Percentiles rank a stretch among this genome's conserved stretches.
Conservation (phyloP, 2,329 filamentous ascomycete genomes). For the Ceratocystiopsis sp. region DNA sequence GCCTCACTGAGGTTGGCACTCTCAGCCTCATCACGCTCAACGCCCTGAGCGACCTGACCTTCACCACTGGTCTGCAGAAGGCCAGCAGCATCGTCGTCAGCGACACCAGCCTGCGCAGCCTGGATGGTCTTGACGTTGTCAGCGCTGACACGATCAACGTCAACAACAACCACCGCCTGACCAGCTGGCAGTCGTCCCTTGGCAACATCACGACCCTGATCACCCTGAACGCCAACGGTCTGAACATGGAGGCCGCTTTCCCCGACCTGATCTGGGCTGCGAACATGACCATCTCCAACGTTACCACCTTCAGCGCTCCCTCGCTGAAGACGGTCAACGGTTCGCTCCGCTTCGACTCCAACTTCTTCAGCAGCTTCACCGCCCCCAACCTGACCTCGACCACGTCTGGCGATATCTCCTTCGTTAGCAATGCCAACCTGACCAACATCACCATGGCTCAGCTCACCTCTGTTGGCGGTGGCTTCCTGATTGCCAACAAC, state of each 20-base stretch:
- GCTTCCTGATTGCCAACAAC: conserved; percentile 83
- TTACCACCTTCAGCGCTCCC: conserved; percentile 56
- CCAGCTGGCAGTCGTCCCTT: conserved; percentile 59
- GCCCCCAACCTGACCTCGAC: conserved; percentile 57
- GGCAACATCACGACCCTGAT: conserved; percentile 55
- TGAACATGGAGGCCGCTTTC: conserved; percentile 52
- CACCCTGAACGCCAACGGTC: conserved; percentile 65
- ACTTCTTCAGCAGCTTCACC: conserved; percentile 45
- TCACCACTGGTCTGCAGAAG: conserved; percentile 40
- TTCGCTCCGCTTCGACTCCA: conserved; percentile 71
- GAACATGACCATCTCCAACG: conserved; percentile 71
- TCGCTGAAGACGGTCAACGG: conserved; percentile 56
- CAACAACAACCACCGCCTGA: conserved; percentile 77
- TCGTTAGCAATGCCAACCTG: conserved; percentile 44
- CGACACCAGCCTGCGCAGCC: conserved; percentile 67
- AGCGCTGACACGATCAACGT: conserved; percentile 60
- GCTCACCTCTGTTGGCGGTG: conserved; percentile 55
- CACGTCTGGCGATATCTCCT: conserved; percentile 39
- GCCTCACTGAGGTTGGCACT: conserved; percentile 45
- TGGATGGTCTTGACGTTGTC: conserved; percentile 67
- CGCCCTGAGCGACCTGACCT: conserved; percentile 30
- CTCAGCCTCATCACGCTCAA: conserved; percentile 62
- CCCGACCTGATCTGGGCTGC: conserved; percentile 61
- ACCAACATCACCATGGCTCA: conserved; percentile 60
- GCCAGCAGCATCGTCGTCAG: conserved; percentile 56